Base-by-base conservation (phyloP, 2,329 filamentous ascomycete genomes). In the Colletotrichum sp. region DNA sequence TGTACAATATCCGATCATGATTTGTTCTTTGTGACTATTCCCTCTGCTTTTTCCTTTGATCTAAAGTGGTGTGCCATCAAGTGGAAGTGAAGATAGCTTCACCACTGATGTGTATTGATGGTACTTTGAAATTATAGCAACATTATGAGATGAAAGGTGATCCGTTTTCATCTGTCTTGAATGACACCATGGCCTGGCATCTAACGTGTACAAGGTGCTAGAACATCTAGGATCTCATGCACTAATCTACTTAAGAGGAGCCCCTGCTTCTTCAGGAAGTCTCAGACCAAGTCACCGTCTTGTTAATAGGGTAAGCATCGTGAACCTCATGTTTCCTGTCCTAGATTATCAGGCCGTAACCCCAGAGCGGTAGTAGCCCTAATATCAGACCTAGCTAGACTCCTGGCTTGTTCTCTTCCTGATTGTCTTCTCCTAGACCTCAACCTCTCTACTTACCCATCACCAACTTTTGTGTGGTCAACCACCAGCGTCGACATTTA, bases 1-100 rank as follows among this genome's bases (percentile, higher is more conserved):
- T 85, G 83, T 86, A 86, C 81, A 85, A 36, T 76, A 67, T 28
- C 71, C 30, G 62, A 75, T 71, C 16, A 75, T 75, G 52, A 71
- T 8, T 22, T 60, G 24, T 67, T 57, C 39, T 70, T 59, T 16
- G 34, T 30, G 57, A 52, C 48, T 36, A 6, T n/a, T 24, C 13
- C 9, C 59, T 18, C 15, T 22, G 16, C 39, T 9, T 8, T 24
- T 34, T 12, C 6, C 44, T 52, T 52, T 52, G 44, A 52, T 52
- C n/a, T 52, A 16, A n/a, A 26, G 24, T 59, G 13, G 5, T 59
- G 24, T 59, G 55, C 55, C 12, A 28, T 52, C n/a, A 22, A 22
- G 12, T 52, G n/a, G 44, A 52, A 52, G 10, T 22, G 18, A 22
- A 52, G n/a, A 52, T 13, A 52, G 44, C n/a, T 52, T 52, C n/a